Evolutionary conservation across 2,329 filamentous ascomycete genomes (phyloP).

Genomic region (Albifimbria verrucaria): DNA sequence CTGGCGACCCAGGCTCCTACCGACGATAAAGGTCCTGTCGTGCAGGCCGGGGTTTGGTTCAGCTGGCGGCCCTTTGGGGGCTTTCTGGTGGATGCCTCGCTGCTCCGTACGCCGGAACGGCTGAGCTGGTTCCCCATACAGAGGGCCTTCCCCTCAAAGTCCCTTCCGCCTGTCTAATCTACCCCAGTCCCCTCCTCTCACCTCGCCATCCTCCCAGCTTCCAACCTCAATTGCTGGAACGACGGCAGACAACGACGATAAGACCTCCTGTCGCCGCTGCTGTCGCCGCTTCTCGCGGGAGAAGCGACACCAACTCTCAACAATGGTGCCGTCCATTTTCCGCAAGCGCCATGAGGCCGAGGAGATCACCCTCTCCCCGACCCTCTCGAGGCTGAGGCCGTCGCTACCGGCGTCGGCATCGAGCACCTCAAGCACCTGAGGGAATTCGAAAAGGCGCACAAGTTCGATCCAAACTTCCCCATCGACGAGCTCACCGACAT

Average conservation of each 20-base stretch:
- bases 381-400: conserved; percentile 32
- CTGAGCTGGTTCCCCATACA: not conserved
- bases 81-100: not conserved
- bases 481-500: conserved; percentile 59
- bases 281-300: not conserved
- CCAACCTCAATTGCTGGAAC: not conserved
- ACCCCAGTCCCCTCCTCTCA: not conserved
- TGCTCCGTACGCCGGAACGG: not conserved
- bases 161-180: not conserved
- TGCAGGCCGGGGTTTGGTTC: not conserved
- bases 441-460: conserved; percentile 57
- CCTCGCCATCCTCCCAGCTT: not conserved
- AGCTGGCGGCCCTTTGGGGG: not conserved
- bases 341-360: conserved; percentile 44
- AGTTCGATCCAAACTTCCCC: conserved; percentile 64
- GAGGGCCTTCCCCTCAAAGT: not conserved
- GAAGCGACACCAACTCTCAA: conserved; percentile 5
- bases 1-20: not conserved
- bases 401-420: conserved; percentile 35
- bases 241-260: not conserved
- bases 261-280: not conserved
- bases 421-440: conserved; percentile 45
- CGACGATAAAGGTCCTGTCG: not conserved
- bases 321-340: conserved; percentile 35
- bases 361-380: conserved; percentile 40